phyloP scores from a whole-genome alignment of 495 filamentous ascomycete species.

The Pyronema omphalodes region DNA sequence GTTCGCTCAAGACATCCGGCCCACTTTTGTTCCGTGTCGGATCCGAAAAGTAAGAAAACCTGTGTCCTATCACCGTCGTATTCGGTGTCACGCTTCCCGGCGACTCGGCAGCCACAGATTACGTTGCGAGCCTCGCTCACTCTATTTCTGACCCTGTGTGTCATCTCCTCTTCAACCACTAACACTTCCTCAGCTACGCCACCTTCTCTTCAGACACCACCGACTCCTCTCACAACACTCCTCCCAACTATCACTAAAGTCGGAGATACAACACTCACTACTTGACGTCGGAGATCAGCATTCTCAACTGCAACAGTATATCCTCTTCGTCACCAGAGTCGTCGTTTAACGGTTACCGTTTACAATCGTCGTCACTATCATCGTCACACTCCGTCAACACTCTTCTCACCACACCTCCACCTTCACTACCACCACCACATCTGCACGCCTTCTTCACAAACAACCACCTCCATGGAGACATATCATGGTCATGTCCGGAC shows the following conservation, averaged over 20 bases:
- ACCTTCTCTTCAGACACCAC: not conserved
- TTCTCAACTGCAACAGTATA: not conserved
- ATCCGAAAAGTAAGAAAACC: not conserved
- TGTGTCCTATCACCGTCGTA: not conserved
- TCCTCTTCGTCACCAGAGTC: too few relatives aligned
- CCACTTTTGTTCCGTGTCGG: not conserved
- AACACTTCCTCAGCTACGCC: constrained; percentile 2
- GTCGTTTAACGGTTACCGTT: too few relatives aligned
- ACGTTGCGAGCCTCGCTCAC: not conserved
- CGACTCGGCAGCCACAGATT: not conserved
- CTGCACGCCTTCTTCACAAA: not conserved
- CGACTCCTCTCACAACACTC: too few relatives aligned
- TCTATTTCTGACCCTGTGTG: not conserved
- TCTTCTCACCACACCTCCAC: not conserved
- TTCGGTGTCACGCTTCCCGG: not conserved
- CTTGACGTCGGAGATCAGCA: not conserved
- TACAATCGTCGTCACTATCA: not conserved
- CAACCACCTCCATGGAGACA: constrained; percentile 55
- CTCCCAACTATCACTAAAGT: too few relatives aligned
- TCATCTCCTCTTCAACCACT: not conserved
- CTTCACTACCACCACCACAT: not conserved
- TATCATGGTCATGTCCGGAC: constrained; percentile 86
- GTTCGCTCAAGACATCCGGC: not conserved
- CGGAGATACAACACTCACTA: too few relatives aligned
- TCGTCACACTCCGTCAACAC: not conserved